phyloP scores from a whole-genome alignment of 2,329 filamentous ascomycete genomes.

The Hypocrella siamensis region DNA sequence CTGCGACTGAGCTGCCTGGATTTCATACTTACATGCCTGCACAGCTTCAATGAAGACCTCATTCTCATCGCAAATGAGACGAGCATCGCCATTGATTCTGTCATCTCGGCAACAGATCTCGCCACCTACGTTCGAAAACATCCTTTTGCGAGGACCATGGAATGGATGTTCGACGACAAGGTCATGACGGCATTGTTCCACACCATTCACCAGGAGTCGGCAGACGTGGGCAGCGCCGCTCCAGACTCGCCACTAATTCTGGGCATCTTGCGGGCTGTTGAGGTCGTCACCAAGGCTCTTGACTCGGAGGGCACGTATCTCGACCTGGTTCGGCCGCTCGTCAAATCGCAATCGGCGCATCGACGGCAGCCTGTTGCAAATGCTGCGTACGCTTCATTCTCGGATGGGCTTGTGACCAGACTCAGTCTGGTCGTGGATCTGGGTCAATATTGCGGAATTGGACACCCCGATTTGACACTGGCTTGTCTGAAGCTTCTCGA shows the following conservation, averaged over 20 bases:
- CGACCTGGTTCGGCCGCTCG: conserved; percentile 67
- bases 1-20: conserved; percentile 69
- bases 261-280: conserved; percentile 62
- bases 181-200: conserved; percentile 68
- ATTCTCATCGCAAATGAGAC: conserved; percentile 73
- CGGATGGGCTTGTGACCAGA: conserved; percentile 77
- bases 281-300: conserved; percentile 69
- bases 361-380: conserved; percentile 45
- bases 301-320: conserved; percentile 84
- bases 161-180: conserved; percentile 93
- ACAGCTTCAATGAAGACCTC: conserved; percentile 86
- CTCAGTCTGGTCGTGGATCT: conserved; percentile 66
- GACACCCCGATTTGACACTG: conserved; percentile 65
- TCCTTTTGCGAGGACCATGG: conserved; percentile 88
- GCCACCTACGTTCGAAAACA: conserved; percentile 73
- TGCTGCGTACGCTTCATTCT: conserved; percentile 70
- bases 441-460: conserved; percentile 73
- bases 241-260: conserved; percentile 70
- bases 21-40: conserved; percentile 65
- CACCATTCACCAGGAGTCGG: conserved; percentile 60
- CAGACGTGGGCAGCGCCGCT: conserved; percentile 54
- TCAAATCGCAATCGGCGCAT: conserved; percentile 49
- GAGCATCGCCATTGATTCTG: conserved; percentile 56
- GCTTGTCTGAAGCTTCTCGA: conserved; percentile 70
- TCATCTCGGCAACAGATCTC: conserved; percentile 60